A percentile compares a stretch with the other conserved stretches of the same genome.
phyloP scores from a whole-genome alignment of 2,329 filamentous ascomycete species.

The Trichoderma citrinoviride region DNA sequence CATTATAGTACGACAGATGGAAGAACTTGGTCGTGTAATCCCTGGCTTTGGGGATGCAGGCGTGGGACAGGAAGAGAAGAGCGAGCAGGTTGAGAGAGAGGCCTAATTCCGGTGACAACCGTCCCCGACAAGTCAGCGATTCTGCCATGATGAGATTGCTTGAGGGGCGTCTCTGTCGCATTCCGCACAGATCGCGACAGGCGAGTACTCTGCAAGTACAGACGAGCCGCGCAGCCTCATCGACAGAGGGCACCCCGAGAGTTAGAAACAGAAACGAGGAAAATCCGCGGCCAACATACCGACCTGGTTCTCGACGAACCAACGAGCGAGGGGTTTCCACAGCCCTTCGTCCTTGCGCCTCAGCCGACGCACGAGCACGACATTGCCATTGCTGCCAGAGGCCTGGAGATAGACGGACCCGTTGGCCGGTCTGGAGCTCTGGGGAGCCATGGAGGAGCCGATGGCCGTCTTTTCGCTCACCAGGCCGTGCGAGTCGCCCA shows the following conservation, averaged over 20 bases:
- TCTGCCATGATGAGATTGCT: constrained; percentile 9
- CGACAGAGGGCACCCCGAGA: neutral
- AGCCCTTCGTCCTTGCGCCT: constrained; percentile 63
- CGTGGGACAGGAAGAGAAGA: constrained; percentile 77
- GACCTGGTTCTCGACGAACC: constrained; percentile 77
- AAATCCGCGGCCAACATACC: constrained; percentile 51
- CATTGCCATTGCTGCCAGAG: constrained; percentile 50
- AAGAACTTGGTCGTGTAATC: constrained; percentile 84
- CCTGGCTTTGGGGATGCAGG: constrained; percentile 76
- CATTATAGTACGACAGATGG: constrained; percentile 78
- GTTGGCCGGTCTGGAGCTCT: constrained; percentile 37
- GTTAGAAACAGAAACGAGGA: neutral
- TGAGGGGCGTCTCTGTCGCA: neutral
- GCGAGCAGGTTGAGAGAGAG: constrained; percentile 83
- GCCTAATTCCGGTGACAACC: constrained; percentile 44
- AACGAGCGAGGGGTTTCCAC: constrained; percentile 59
- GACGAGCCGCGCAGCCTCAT: neutral
- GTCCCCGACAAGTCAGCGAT: neutral
- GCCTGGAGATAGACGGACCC: constrained; percentile 58
- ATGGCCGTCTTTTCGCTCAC: constrained; percentile 25
- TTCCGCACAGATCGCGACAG: neutral
- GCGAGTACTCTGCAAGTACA: too few species aligned
- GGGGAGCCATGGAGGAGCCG: constrained; percentile 26
- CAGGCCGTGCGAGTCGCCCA: constrained; percentile 14
- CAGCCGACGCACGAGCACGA: constrained; percentile 54